Conservation (phyloP, 2,329 filamentous ascomycete species). For the Penicillium italicum region DNA sequence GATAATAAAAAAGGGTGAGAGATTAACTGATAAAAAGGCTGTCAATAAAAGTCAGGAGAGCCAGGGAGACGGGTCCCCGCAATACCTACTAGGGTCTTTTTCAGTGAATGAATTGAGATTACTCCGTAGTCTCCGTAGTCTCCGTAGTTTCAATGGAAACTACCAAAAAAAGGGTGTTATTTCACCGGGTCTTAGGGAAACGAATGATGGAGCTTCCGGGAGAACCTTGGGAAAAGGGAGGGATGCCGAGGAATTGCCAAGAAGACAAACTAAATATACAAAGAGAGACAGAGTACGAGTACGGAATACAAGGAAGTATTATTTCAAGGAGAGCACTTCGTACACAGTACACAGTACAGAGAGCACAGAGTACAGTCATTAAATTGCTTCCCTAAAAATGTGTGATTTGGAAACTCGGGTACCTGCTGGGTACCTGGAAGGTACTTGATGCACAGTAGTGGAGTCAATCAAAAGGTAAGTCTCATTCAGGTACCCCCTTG, state of each 20-base stretch:
- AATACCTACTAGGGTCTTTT: conserved; percentile 14
- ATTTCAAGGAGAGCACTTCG: background rate
- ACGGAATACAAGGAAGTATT: background rate
- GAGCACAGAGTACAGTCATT: no score
- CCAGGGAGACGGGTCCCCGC: conserved; percentile 19
- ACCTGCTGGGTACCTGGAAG: conserved; percentile 12
- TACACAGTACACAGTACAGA: background rate
- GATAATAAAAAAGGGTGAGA: background rate
- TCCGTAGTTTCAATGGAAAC: background rate
- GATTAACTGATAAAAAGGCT: conserved; percentile 6
- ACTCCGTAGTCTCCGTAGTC: no score
- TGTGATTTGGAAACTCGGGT: background rate
- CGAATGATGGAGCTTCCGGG: background rate
- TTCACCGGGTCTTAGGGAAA: background rate
- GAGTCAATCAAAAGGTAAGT: background rate
- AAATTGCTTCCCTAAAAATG: background rate
- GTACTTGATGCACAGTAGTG: conserved; percentile 8
- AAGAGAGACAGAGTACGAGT: no score
- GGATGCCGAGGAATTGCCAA: background rate
- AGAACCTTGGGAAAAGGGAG: background rate
- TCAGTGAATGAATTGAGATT: background rate
- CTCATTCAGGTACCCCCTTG: conserved; percentile 2
- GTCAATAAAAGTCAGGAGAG: background rate
- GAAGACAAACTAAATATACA: background rate
- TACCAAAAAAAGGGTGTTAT: background rate